Conservation (phyloP, 1,139 yeast genomes). For the Pichia sp. region DNA sequence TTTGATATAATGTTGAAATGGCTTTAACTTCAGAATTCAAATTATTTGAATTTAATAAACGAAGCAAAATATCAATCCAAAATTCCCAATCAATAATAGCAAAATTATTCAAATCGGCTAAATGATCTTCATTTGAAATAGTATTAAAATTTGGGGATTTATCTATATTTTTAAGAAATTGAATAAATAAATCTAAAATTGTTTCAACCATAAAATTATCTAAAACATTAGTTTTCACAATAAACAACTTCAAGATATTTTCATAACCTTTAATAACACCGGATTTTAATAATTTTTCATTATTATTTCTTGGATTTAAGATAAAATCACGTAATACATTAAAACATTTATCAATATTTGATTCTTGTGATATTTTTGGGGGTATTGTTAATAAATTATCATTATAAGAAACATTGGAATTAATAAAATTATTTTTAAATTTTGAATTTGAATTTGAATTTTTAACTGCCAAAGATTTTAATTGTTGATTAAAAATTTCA, state of each 20-base stretch:
- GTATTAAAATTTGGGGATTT: conserved; percentile 10
- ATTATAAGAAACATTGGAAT: not conserved
- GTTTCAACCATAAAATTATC: conserved; percentile 42
- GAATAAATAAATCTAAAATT: conserved; percentile 41
- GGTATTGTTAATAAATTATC: conserved; percentile 16
- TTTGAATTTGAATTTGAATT: conserved; percentile 1
- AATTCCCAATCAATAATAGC: conserved; percentile 58
- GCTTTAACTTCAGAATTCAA: conserved; percentile 57
- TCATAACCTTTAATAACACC: conserved; percentile 42
- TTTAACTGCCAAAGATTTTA: conserved; percentile 7
- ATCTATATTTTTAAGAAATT: conserved; percentile 34
- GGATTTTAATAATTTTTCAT: conserved; percentile 24
- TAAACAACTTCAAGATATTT: conserved; percentile 45
- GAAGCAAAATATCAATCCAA: conserved; percentile 59
- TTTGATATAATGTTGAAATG: conserved; percentile 60
- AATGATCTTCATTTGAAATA: not conserved
- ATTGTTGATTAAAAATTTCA: conserved; percentile 31
- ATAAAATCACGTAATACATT: conserved; percentile 43
- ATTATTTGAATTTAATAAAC: conserved; percentile 59
- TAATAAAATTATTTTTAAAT: conserved; percentile 1
- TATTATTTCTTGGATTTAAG: conserved; percentile 32
- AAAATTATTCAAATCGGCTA: not conserved
- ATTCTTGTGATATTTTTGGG: conserved; percentile 36
- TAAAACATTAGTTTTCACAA: conserved; percentile 39
- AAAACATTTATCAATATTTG: conserved; percentile 30